Conservation (phyloP, 2,329 filamentous ascomycete species). For the Fusarium begoniae region DNA sequence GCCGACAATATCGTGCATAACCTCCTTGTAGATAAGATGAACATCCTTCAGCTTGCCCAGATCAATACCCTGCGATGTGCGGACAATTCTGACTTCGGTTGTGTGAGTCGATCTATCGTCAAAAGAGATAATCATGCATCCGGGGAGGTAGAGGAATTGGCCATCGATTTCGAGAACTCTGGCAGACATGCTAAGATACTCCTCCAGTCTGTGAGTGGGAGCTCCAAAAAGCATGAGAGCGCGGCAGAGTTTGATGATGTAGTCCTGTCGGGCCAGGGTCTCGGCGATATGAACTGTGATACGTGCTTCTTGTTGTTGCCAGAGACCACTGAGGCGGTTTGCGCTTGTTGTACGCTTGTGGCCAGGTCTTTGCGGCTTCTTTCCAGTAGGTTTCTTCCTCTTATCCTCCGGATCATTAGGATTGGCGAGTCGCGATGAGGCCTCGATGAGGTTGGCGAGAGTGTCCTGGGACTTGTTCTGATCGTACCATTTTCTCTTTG, state of each 20-base stretch:
- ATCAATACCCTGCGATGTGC: constrained; percentile 66
- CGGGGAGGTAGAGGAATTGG: constrained; percentile 88
- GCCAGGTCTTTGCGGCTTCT: constrained; percentile 45
- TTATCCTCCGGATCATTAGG: constrained; percentile 37
- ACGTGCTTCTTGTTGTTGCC: constrained; percentile 56
- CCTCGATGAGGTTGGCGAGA: constrained; percentile 57
- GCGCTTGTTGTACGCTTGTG: constrained; percentile 51
- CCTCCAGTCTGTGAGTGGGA: constrained; percentile 87
- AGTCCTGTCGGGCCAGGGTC: constrained; percentile 80
- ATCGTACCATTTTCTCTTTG: constrained; percentile 59
- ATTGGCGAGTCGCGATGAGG: constrained; percentile 55
- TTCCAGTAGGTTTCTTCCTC: constrained; percentile 34
- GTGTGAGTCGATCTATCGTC: constrained; percentile 74
- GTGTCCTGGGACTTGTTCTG: constrained; percentile 58
- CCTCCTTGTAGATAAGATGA: constrained; percentile 71
- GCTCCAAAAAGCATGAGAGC: constrained; percentile 89
- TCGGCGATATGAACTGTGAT: constrained; percentile 65
- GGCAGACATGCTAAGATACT: constrained; percentile 88
- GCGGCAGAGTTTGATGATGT: constrained; percentile 83
- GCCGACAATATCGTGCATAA: constrained; percentile 67
- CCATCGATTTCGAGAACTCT: constrained; percentile 85
- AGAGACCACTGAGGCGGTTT: constrained; percentile 50
- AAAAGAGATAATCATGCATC: constrained; percentile 93
- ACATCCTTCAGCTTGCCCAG: constrained; percentile 69
- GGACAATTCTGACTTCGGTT: constrained; percentile 72